phyloP scores from a whole-genome alignment of 805 yeast genomes.

The Metahyphopichia silvanorum region DNA sequence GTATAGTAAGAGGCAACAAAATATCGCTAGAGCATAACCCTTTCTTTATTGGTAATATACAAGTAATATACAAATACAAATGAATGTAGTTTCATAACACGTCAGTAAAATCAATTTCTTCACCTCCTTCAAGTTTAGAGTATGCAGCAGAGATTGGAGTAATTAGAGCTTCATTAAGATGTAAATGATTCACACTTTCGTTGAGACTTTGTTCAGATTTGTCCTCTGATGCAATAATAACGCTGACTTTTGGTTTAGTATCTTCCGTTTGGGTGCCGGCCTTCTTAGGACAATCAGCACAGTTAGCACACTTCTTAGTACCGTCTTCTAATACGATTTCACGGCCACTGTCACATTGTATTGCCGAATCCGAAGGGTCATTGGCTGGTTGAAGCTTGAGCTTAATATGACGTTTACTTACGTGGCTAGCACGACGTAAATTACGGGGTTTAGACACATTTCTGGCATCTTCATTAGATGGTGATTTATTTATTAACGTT shows the following conservation, averaged over 20 bases:
- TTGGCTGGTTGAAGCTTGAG: not conserved
- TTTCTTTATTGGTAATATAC: too few relatives aligned
- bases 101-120: slow-evolving; percentile 9
- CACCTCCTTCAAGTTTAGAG: too few relatives aligned
- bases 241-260: slow-evolving; percentile 8
- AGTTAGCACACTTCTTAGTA: slow-evolving; percentile 22
- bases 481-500: slow-evolving; percentile 13
- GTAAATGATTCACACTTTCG: not conserved
- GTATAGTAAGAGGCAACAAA: too few relatives aligned
- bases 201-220: not conserved
- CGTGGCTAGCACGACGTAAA: not conserved
- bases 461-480: slow-evolving; percentile 1
- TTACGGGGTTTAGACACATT: not conserved
- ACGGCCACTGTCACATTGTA: slow-evolving; percentile 2
- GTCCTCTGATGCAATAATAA: slow-evolving; percentile 4
- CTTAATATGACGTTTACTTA: not conserved
- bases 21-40: too few relatives aligned
- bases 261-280: not conserved
- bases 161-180: too few relatives aligned
- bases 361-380: not conserved
- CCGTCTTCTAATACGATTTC: slow-evolving; percentile 18
- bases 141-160: too few relatives aligned
- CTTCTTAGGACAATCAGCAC: slow-evolving; percentile 27
- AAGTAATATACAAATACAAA: too few relatives aligned
- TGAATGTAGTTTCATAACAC: not conserved